Base-by-base conservation (phyloP, 306 rosid genomes). In the Medicago arabica region DNA sequence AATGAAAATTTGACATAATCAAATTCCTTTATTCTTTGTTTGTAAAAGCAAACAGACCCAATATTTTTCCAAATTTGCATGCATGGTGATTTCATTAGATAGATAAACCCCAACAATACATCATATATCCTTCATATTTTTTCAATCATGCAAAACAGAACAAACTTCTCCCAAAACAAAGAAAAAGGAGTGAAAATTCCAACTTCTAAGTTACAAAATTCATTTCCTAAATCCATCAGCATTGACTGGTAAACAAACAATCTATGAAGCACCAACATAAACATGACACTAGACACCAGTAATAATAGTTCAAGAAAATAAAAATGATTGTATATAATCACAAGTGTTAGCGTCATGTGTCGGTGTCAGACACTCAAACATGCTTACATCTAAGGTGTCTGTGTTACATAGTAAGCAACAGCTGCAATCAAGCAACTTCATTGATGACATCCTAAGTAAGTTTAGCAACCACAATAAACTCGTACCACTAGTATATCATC, bases 221-320 rank as follows among this genome's bases (percentile, higher is more conserved):
- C 50, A 77, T 47, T 51, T 59, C 69, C 67, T 36, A 72, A 66
- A 72, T 51, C 66, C 41, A 28, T 40, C 15, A 66, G 69, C 65
- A 8, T 25, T 19, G 16, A 67, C n/a, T 67, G 57, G 58, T 67
- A 67, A 28, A 49, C 74, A 67, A 28, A 49, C 74, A 67, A 46
- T 65, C 28, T 57, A 57, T 57, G 63, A 57, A 57, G 63, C 5
- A 7, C 34, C 4, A 14, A 21, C 34, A 55, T 15, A 9, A 2
- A 55, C 31, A 55, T 7, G 3, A 55, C 15, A 57, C 3, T 18
- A 21, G 28, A 54, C 25, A 54, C 31, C 6, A 1, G 23, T 0
- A 54, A 54, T 18, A 54, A 9, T 31, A 40, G 46, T 23, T 10
- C 19, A 12, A 57, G 13, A 21, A 57, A 21, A 57, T 57, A 11